Conservation (phyloP, 2,329 filamentous ascomycete genomes). For the Rosellinia necatrix region DNA sequence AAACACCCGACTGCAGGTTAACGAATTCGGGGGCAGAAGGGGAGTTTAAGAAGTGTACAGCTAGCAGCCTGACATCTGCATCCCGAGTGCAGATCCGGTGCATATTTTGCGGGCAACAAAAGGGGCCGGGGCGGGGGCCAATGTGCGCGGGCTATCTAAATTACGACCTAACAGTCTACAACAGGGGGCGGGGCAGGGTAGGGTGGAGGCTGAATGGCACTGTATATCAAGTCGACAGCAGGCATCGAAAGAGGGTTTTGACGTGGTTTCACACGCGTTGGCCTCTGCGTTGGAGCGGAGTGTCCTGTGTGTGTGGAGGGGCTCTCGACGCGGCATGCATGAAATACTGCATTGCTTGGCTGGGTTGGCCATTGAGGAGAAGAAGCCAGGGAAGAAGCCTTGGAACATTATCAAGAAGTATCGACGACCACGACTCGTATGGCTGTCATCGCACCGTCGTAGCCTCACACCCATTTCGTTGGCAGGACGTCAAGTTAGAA, state of each 20-base stretch:
- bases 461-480: constrained; percentile 19
- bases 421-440: neutral
- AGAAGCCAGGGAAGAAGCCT: constrained; percentile 9
- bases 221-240: constrained; percentile 1
- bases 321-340: constrained; percentile 33
- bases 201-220: constrained; percentile 13
- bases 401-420: neutral
- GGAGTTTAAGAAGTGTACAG: constrained; percentile 10
- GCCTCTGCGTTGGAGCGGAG: constrained; percentile 32
- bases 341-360: constrained; percentile 37
- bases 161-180: constrained; percentile 4
- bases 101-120: constrained; percentile 9
- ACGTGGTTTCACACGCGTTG: constrained; percentile 13
- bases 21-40: constrained; percentile 2
- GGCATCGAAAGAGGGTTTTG: constrained; percentile 5
- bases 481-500: constrained; percentile 3
- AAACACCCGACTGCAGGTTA: constrained; percentile 15
- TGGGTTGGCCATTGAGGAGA: constrained; percentile 15
- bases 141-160: neutral
- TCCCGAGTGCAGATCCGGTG: constrained; percentile 24
- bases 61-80: constrained; percentile 25
- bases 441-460: constrained; percentile 4
- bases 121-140: neutral
- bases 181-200: neutral
- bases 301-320: constrained; percentile 30